These are phyloP conservation scores for Hymenoscyphus scutula DNA, from an alignment of 2,329 filamentous ascomycete species.

Conservation along the genomic window DNA sequence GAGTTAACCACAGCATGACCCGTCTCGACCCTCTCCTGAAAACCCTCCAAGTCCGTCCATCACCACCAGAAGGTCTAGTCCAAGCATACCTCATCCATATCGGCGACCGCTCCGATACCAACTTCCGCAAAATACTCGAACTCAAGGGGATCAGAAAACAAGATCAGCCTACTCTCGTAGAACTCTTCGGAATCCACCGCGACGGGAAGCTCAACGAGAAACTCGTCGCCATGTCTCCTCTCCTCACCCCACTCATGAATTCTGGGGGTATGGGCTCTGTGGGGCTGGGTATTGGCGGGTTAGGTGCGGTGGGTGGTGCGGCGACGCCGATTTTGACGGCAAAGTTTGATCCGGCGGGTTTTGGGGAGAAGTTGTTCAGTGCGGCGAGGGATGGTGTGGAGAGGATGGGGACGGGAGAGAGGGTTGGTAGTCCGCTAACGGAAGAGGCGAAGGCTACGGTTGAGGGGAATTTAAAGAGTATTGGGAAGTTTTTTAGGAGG, in stretches of 20 bases:
- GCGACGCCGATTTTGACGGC: constrained; percentile 43
- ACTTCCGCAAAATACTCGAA: constrained; percentile 95
- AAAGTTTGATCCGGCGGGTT: constrained; percentile 75
- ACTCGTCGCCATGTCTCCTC: constrained; percentile 66
- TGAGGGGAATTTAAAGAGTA: constrained; percentile 91
- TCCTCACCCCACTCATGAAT: constrained; percentile 66
- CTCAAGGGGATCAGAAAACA: constrained; percentile 86
- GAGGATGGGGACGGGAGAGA: constrained; percentile 55
- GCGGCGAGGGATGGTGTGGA: constrained; percentile 83
- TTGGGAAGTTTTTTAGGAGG: constrained; percentile 92
- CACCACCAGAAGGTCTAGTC: constrained; percentile 88
- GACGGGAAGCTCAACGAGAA: constrained; percentile 70
- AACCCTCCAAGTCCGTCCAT: constrained; percentile 89
- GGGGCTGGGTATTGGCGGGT: constrained; percentile 45
- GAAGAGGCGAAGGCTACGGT: constrained; percentile 64
- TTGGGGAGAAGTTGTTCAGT: constrained; percentile 86
- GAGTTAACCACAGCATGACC: constrained; percentile 78
- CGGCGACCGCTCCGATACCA: constrained; percentile 85
- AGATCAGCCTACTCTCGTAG: constrained; percentile 79
- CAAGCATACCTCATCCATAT: constrained; percentile 98
- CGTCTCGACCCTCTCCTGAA: constrained; percentile 92
- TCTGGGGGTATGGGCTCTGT: constrained; percentile 44
- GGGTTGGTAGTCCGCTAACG: constrained; percentile 33
- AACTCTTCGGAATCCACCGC: constrained; percentile 78
- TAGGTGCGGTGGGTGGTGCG: constrained; percentile 41